These are phyloP conservation scores for Zoysia pacifica DNA, from an alignment of 176 grass and related monocot genomes.

Conservation along the genomic window DNA sequence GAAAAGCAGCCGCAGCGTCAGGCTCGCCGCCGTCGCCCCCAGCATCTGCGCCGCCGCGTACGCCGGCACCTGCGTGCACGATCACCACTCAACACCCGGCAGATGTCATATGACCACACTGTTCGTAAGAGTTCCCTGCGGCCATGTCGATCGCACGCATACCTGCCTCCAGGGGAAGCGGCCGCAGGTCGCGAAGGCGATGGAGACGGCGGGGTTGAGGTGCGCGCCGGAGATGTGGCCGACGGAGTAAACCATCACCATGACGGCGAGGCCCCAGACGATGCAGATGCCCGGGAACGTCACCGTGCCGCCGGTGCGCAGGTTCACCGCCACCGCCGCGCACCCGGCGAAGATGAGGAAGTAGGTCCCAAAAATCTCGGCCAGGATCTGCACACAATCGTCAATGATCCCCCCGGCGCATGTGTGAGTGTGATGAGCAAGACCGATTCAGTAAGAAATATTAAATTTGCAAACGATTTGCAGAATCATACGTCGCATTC, in stretches of 20 bases:
- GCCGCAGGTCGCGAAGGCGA: slow-evolving; percentile 80
- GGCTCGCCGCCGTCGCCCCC: slow-evolving; percentile 61
- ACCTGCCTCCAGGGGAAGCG: slow-evolving; percentile 88
- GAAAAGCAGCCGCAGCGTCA: slow-evolving; percentile 63
- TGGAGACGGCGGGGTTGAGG: slow-evolving; percentile 83
- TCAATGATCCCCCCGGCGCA: not conserved
- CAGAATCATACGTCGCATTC: slow-evolving; percentile 14
- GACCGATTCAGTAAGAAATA: not conserved
- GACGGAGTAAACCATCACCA: slow-evolving; percentile 92
- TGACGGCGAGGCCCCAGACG: slow-evolving; percentile 85
- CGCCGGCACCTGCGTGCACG: slow-evolving; percentile 53
- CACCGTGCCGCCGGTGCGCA: slow-evolving; percentile 57
- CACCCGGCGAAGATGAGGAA: slow-evolving; percentile 90
- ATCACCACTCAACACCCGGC: not conserved
- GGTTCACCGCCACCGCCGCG: slow-evolving; percentile 72
- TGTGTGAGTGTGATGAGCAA: not conserved
- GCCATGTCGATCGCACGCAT: no score
- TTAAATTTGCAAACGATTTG: not conserved
- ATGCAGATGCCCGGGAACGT: slow-evolving; percentile 88
- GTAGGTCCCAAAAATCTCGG: slow-evolving; percentile 81
- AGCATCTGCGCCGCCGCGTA: slow-evolving; percentile 65
- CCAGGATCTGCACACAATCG: slow-evolving; percentile 52
- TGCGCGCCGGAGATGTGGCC: slow-evolving; percentile 97
- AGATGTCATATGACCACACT: no score
- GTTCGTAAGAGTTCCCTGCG: no score